Evolutionary conservation across 108 stramenopile genomes (phyloP), one percentile per base, ranked within the genome.

Genomic region (Nannochloropsis granulata): DNA sequence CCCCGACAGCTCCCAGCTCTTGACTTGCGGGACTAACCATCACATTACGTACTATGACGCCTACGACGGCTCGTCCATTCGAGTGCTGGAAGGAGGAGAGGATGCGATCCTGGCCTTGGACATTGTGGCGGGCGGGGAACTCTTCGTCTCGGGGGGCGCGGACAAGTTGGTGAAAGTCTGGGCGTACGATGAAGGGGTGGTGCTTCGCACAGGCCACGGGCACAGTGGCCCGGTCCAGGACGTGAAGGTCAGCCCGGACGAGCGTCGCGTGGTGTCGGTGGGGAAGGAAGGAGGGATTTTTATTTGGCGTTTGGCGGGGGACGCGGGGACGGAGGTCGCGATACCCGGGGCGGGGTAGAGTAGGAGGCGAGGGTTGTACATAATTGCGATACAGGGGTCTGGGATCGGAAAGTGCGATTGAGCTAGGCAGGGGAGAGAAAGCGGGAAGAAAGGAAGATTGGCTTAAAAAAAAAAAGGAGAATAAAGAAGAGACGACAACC

Each of bases 11-110:
- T 92, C 90, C 23, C 94, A 95, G 89, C 92, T 94, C 83, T 84
- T 95, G 44, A 95, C 95, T 45, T 93, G 93, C 81, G 93, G 94
- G 45, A 83, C 91, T 26, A 94, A 95, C 87, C 92, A 91, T 86
- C 93, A 94, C 24, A 92, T 95, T 42, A 92, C 93, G 2, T 95
- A 94, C 89, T 95, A 94, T 94, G 94, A 95, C 90, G 93, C 94
- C 19, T 92, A 91, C 71, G 93, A 95, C 88, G 94, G 93, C 78
- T 86, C 82, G 43, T 88, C 92, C 78, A 94, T 95, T 85, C 93
- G 95, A 34, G 90, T 92, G 81, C 92, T 95, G 24, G 88, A 93
- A 44, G 94, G 93, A 79, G 93, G 93, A n/a, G 93, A 94, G 21
- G 89, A 88, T 13, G 92, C 90, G 78, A 90, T 95, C 82, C 93